A percentile compares a stretch with the other conserved stretches of the same genome.
These are phyloP conservation scores for Neofusicoccum sp. DNA, from an alignment of 2,329 filamentous ascomycete genomes.

Conservation along the genomic window DNA sequence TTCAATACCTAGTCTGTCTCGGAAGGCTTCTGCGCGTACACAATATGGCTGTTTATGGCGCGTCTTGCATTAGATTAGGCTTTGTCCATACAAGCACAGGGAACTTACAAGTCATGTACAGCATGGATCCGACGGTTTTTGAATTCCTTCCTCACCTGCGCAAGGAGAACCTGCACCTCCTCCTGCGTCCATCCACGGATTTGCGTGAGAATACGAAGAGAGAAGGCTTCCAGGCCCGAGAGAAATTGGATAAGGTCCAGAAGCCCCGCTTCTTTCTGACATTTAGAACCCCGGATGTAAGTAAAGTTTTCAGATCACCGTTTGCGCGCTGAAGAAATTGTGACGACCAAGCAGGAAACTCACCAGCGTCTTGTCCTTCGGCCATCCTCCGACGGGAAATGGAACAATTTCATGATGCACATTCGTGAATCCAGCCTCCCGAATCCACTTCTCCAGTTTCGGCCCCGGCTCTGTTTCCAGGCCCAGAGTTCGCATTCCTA, in stretches of 20 bases:
- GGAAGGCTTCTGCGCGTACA: not conserved
- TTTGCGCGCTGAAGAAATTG: too few species aligned
- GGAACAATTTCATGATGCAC: slow-evolving; percentile 37
- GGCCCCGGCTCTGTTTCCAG: slow-evolving; percentile 23
- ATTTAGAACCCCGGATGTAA: not conserved
- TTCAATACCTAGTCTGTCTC: not conserved
- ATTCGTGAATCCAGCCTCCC: slow-evolving; percentile 30
- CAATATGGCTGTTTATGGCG: not conserved
- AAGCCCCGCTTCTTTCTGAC: slow-evolving; percentile 32
- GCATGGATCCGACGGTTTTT: slow-evolving; percentile 25
- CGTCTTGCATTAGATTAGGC: too few species aligned
- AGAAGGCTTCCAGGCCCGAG: slow-evolving; percentile 31
- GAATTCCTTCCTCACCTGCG: slow-evolving; percentile 28
- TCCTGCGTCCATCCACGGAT: slow-evolving; percentile 28
- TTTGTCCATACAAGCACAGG: not conserved
- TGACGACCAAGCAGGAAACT: not conserved
- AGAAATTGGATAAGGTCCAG: slow-evolving; percentile 31
- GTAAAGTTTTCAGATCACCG: too few species aligned
- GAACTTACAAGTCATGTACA: not conserved
- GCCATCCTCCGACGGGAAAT: slow-evolving; percentile 24
- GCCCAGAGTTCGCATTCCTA: slow-evolving; percentile 11
- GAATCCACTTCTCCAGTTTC: slow-evolving; percentile 28
- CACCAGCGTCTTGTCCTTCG: slow-evolving; percentile 29
- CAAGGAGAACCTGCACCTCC: slow-evolving; percentile 30
- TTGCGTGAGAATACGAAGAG: slow-evolving; percentile 25